Percentiles rank a stretch among this genome's conserved stretches.
These are phyloP conservation scores for Nepenthes gracilis DNA, from an alignment of 148 eudicot species.

Conservation along the genomic window DNA sequence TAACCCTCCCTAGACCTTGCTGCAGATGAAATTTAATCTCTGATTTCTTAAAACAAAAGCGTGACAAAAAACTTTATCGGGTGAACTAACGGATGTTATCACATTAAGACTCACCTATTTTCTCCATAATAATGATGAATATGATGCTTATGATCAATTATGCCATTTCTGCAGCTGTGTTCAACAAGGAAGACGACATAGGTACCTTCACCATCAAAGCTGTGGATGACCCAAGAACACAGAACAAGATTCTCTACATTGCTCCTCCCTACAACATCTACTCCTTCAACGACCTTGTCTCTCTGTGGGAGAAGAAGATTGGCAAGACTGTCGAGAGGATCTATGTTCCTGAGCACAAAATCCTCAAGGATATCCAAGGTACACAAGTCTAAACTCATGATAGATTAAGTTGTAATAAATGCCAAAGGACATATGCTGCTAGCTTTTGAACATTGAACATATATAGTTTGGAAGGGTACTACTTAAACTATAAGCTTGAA, in stretches of 20 bases:
- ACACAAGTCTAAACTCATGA: neutral
- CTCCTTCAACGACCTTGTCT: conserved; percentile 38
- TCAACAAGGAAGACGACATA: conserved; percentile 32
- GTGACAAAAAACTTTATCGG: no score
- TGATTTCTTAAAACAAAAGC: no score
- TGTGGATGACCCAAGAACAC: conserved; percentile 47
- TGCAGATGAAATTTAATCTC: no score
- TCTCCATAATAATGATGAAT: no score
- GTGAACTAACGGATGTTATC: no score
- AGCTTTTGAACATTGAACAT: no score
- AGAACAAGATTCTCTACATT: conserved; percentile 36
- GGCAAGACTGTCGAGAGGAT: conserved; percentile 25
- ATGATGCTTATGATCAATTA: neutral
- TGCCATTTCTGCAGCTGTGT: conserved; percentile 16
- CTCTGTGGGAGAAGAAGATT: conserved; percentile 48
- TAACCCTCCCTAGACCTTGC: no score
- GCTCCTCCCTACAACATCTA: conserved; percentile 23
- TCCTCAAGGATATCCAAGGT: conserved; percentile 32
- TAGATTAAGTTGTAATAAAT: no score
- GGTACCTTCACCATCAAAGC: conserved; percentile 41
- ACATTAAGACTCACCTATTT: no score
- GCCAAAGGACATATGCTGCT: no score
- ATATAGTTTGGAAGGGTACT: no score
- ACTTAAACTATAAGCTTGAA: neutral
- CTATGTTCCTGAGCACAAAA: conserved; percentile 26